Conservation (phyloP, 805 yeast genomes). For the Saccharomyces paradoxus region DNA sequence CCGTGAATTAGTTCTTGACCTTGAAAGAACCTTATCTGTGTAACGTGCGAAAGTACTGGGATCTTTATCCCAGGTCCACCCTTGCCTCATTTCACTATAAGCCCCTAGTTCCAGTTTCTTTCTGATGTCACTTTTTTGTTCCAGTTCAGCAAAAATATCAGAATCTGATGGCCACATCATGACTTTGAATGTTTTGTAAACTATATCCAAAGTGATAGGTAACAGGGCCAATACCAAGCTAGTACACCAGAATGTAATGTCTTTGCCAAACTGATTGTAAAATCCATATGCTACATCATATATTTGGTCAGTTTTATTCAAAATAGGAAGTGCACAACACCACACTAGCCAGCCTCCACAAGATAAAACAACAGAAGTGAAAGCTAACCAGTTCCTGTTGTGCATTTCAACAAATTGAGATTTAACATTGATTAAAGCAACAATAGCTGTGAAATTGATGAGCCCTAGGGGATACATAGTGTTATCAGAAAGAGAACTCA, state of each 20-base stretch:
- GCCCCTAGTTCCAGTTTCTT: slow-evolving; percentile 66
- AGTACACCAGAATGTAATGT: slow-evolving; percentile 82
- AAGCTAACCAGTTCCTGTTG: slow-evolving; percentile 60
- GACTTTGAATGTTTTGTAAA: slow-evolving; percentile 48
- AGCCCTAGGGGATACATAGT: slow-evolving; percentile 78
- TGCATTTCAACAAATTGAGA: slow-evolving; percentile 74
- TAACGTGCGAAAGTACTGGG: slow-evolving; percentile 29
- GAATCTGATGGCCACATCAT: slow-evolving; percentile 62
- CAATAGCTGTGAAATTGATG: slow-evolving; percentile 61
- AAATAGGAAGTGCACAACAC: slow-evolving; percentile 66
- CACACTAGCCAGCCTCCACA: slow-evolving; percentile 80
- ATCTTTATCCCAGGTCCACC: slow-evolving; percentile 64
- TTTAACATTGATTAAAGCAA: slow-evolving; percentile 67
- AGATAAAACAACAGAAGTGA: slow-evolving; percentile 59
- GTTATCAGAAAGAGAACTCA: slow-evolving; percentile 58
- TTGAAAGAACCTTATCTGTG: slow-evolving; percentile 15
- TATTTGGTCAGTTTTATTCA: slow-evolving; percentile 49
- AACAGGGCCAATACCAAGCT: slow-evolving; percentile 48
- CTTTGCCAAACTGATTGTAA: slow-evolving; percentile 63
- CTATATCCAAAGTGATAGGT: slow-evolving; percentile 59
- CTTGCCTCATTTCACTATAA: slow-evolving; percentile 61
- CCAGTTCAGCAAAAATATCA: slow-evolving; percentile 70
- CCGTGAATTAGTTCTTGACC: slow-evolving; percentile 6
- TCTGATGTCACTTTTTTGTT: slow-evolving; percentile 58
- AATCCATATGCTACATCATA: slow-evolving; percentile 69